Percentiles rank a stretch among this genome's conserved stretches.
These are phyloP conservation scores for Alternaria atra DNA, from an alignment of 2,329 filamentous ascomycete species.

Conservation along the genomic window DNA sequence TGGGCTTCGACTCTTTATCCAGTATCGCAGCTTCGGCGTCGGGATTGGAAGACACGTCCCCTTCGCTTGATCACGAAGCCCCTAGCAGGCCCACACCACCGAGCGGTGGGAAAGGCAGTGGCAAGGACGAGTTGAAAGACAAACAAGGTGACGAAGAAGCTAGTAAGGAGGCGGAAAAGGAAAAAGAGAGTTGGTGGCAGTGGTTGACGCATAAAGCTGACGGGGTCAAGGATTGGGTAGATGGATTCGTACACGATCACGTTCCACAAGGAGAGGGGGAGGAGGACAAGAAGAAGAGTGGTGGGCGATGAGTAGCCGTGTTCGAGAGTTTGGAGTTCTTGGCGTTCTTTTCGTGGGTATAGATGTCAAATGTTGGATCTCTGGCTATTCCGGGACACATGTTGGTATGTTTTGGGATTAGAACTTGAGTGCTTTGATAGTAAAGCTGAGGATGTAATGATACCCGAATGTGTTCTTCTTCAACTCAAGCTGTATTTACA, in stretches of 20 bases:
- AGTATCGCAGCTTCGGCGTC: conserved; percentile 37
- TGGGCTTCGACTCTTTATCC: conserved; percentile 24
- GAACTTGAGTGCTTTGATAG: too few species aligned
- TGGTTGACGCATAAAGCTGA: conserved; percentile 50
- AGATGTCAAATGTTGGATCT: background rate
- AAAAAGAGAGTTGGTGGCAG: conserved; percentile 45
- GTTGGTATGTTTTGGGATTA: too few species aligned
- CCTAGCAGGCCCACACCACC: conserved; percentile 14
- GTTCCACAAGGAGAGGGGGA: conserved; percentile 18
- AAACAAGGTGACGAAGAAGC: background rate
- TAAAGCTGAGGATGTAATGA: too few species aligned
- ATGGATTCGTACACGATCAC: conserved; percentile 44
- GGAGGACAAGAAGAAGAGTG: background rate
- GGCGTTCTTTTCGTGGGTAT: background rate
- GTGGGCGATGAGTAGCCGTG: background rate
- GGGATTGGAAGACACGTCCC: conserved; percentile 25
- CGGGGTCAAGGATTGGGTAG: conserved; percentile 48
- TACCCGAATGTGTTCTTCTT: too few species aligned
- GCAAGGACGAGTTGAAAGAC: background rate
- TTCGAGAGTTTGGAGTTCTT: background rate
- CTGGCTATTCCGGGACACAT: too few species aligned
- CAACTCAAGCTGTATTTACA: too few species aligned
- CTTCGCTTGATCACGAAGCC: conserved; percentile 11
- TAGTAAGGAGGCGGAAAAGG: background rate
- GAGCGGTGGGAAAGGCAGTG: conserved; percentile 21